These are phyloP conservation scores for Ganoderma lingzhi DNA, from an alignment of 1,284 basidiomycete species.

Conservation along the genomic window DNA sequence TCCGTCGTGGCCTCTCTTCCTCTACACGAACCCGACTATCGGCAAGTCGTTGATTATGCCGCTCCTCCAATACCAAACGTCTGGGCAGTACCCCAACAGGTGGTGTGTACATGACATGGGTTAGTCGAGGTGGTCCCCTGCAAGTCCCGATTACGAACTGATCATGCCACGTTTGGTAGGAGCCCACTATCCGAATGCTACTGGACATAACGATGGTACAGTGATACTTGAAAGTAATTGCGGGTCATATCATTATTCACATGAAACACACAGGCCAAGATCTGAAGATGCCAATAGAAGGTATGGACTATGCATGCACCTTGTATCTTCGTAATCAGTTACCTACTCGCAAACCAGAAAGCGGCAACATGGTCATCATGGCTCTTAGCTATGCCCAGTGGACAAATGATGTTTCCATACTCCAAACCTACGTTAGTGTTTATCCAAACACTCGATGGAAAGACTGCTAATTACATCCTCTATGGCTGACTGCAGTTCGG, in stretches of 20 bases:
- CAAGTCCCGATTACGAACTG: not conserved
- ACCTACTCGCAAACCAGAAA: conserved; percentile 50
- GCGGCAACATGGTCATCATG: conserved; percentile 82
- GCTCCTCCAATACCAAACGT: conserved; percentile 70
- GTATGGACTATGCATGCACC: conserved; percentile 35
- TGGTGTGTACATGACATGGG: conserved; percentile 72
- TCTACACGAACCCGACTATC: conserved; percentile 68
- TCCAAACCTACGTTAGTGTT: conserved; percentile 58
- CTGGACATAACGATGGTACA: conserved; percentile 65
- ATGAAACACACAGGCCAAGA: conserved; percentile 48
- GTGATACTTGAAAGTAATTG: not conserved
- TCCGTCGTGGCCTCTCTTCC: conserved; percentile 69
- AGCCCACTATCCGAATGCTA: conserved; percentile 53
- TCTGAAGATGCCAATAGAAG: conserved; percentile 69
- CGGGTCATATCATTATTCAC: conserved; percentile 1
- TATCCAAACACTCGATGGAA: not conserved
- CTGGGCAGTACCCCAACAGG: conserved; percentile 70
- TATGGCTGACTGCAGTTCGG: conserved; percentile 47
- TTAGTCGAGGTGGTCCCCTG: conserved; percentile 28
- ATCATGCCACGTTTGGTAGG: conserved; percentile 38
- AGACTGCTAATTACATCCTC: not conserved
- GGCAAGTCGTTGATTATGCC: conserved; percentile 69
- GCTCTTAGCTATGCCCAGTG: conserved; percentile 71
- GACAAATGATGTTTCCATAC: conserved; percentile 60
- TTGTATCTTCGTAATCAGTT: not conserved